Conservation (phyloP, 805 yeast species). For the Metschnikowia colocasiae region DNA sequence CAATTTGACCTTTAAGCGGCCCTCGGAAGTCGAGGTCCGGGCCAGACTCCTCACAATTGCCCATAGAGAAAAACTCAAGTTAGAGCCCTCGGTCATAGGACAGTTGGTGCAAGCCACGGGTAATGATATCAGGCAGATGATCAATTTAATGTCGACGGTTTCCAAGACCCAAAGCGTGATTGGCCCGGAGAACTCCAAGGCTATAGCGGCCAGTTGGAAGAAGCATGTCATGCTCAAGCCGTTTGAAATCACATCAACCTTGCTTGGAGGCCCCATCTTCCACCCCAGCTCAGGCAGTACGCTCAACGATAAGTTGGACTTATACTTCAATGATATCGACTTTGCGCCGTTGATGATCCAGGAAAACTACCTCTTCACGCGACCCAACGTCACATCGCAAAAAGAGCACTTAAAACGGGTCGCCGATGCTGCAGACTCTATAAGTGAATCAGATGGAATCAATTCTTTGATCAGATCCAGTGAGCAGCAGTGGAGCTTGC, state of each 20-base stretch:
- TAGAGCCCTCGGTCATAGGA: conserved; percentile 78
- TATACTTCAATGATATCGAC: conserved; percentile 92
- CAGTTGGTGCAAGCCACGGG: conserved; percentile 80
- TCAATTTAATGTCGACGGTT: conserved; percentile 82
- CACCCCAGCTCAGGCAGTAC: conserved; percentile 49
- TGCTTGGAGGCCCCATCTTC: conserved; percentile 58
- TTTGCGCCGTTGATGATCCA: conserved; percentile 94
- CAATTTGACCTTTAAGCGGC: conserved; percentile 85
- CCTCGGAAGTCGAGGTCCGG: conserved; percentile 75
- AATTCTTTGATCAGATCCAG: conserved; percentile 81
- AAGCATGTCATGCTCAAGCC: conserved; percentile 90
- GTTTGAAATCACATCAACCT: conserved; percentile 76
- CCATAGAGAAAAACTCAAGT: conserved; percentile 70
- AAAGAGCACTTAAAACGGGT: conserved; percentile 56
- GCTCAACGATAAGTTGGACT: conserved; percentile 77
- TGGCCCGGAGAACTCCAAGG: conserved; percentile 58
- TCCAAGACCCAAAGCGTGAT: conserved; percentile 67
- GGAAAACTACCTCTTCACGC: conserved; percentile 77
- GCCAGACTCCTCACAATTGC: conserved; percentile 90
- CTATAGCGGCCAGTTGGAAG: conserved; percentile 71
- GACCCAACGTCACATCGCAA: conserved; percentile 49
- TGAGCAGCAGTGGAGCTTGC: conserved; percentile 90
- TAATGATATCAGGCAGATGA: conserved; percentile 91
- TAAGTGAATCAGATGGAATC: conserved; percentile 79
- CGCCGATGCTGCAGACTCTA: conserved; percentile 79